Evolutionary conservation across 2,329 filamentous ascomycete species (phyloP), one percentile per base, ranked within the genome.

Genomic region (Cladophialophora yegresii): DNA sequence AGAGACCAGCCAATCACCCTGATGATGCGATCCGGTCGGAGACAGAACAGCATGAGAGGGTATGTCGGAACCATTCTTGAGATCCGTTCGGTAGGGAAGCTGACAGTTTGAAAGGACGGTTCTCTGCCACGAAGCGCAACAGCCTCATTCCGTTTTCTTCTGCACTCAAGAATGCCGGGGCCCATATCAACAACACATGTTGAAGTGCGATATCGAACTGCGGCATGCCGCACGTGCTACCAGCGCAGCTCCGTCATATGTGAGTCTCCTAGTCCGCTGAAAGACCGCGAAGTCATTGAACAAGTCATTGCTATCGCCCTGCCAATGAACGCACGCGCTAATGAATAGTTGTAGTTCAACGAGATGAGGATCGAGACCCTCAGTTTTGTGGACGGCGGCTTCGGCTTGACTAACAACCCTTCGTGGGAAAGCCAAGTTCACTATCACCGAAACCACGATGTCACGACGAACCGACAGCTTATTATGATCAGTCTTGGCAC

Each of bases 401-500:
- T 63, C 10, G 69, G 69, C 22, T 51, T 67, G 12, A 70, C 67
- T 20, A 70, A 70, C 54, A 70, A 70, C 30, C 68, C 68, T 12
- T 69, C 68, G 9, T 68, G 67, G 60, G 67, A 67, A 23, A 65
- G 64, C 33, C 57, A 62, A 40, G 58, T 63, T 30, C 68, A 70
- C 32, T 70, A 67, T 49, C 50, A 66, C n/a, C 30, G 50, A 33
- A 66, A 67, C 49, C 65, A 69, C 23, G 45, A 62, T 40, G 51
- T 68, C 9, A 32, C 57, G 13, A 54, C 58, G 30, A 51, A 63
- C 6, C 50, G 62, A 54, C 62, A 59, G 43, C 50, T 70, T 8
- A 58, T 69, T 8, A 66, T 68, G 67, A 65, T 70, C 60, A 70
- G 69, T 40, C 61, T 70, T 36, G 68, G 67, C 36, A 69, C 68